Evolutionary conservation across 768 basidiomycete species (phyloP).

Genomic region (Erythrobasidium yunnanense): DNA sequence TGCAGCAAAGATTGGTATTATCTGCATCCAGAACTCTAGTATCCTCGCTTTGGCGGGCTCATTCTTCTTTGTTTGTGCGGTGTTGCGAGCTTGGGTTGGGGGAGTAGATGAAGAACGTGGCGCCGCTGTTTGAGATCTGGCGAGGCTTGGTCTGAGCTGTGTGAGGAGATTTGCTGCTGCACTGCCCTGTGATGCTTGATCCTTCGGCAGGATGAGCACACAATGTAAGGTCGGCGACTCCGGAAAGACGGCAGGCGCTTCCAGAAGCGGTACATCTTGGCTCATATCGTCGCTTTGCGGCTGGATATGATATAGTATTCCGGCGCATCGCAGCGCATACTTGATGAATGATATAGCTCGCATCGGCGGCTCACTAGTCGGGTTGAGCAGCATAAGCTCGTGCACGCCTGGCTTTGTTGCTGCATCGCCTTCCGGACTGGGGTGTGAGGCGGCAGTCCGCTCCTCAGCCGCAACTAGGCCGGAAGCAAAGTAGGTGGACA

Average conservation of each 20-base stretch:
- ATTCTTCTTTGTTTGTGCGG: background rate
- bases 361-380: conserved; percentile 35
- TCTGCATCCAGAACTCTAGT: conserved; percentile 23
- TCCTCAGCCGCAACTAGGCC: background rate
- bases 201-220: background rate
- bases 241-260: background rate
- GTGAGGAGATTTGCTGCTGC: conserved; percentile 2
- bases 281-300: background rate
- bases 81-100: background rate
- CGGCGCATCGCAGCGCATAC: conserved; percentile 39
- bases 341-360: conserved; percentile 39
- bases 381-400: conserved; percentile 36
- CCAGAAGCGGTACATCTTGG: background rate
- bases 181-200: background rate
- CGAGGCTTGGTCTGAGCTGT: conserved; percentile 1
- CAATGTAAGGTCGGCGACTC: conserved; percentile 8
- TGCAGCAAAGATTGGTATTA: conserved; percentile 13
- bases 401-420: background rate
- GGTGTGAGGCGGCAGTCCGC: background rate
- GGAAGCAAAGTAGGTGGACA: background rate
- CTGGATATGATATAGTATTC: conserved; percentile 39
- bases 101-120: background rate
- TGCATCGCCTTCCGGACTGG: too few relatives aligned
- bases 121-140: background rate
- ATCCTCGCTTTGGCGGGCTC: background rate